These are phyloP conservation scores for Amylocarpus encephaloides DNA, from an alignment of 2,329 filamentous ascomycete species.

Conservation along the genomic window DNA sequence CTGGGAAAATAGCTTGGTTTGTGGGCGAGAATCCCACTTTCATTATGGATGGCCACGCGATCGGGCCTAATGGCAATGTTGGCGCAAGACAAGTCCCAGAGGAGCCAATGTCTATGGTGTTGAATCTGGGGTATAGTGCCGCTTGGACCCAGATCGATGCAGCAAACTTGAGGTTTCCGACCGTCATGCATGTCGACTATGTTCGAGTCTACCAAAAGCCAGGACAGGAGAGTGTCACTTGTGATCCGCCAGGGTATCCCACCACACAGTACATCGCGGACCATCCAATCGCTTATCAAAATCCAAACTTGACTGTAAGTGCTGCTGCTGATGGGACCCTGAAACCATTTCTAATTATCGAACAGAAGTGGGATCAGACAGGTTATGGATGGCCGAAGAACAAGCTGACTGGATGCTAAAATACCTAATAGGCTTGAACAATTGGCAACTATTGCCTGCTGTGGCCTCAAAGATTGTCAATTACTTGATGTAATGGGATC, in stretches of 20 bases:
- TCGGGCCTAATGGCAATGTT: constrained; percentile 49
- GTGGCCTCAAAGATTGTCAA: neutral
- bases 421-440: neutral
- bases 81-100: constrained; percentile 41
- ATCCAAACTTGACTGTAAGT: constrained; percentile 47
- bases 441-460: neutral
- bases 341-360: neutral
- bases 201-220: constrained; percentile 48
- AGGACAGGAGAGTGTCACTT: constrained; percentile 43
- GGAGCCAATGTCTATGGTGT: constrained; percentile 48
- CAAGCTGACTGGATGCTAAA: constrained; percentile 23
- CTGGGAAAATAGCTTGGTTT: constrained; percentile 44
- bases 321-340: neutral
- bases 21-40: constrained; percentile 45
- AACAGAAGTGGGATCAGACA: constrained; percentile 26
- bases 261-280: constrained; percentile 61
- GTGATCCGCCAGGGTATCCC: constrained; percentile 52
- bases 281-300: constrained; percentile 55
- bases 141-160: constrained; percentile 44
- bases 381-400: constrained; percentile 29
- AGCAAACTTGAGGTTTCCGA: constrained; percentile 40
- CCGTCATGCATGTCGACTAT: constrained; percentile 48
- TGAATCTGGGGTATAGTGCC: constrained; percentile 47
- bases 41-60: constrained; percentile 44
- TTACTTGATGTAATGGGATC: neutral